Base-by-base conservation (phyloP, 2,329 filamentous ascomycete genomes). In the Calonectria honghensis region DNA sequence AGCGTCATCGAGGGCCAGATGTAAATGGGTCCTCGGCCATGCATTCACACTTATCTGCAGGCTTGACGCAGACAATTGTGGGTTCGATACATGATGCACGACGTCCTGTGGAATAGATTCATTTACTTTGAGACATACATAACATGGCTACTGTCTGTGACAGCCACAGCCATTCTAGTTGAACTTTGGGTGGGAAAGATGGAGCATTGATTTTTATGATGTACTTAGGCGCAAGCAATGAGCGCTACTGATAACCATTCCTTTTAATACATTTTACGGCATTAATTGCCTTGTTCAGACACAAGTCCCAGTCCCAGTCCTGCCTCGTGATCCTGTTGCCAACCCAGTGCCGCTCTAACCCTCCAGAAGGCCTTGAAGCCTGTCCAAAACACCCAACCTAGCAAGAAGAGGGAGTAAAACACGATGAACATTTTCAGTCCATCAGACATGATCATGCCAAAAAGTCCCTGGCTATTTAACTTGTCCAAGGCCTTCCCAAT, bases 1-100 rank as follows among this genome's bases (percentile, higher is more conserved):
- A 81, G 79, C 39, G 59, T 80, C 45, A 70, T 79, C 61, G 75
- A 77, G 16, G 78, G 70, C 45, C 77, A 79, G 71, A 75, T 76
- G 69, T 66, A 66, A 51, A 35, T 51, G 6, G 48, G 31, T 41
- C 27, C 59, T 27, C 35, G 3, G 35, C 37, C 35, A 41, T 31
- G 35, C 37, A 63, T 39, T 63, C 57, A 29, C 24, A 63, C 37
- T 41, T 41, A 18, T 63, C 16, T 41, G 57, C 37, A 14, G 16
- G 37, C 57, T 39, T 41, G 10, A 63, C 24, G 37, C 57, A 29
- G 9, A 13, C 16, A 29, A 24, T 29, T 41, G 57, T 63, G 57
- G 20, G 37, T 31, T 63, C 39, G 57, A 27, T 63, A 24, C n/a
- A 63, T 41, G 57, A 27, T 41, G 4, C n/a, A 63, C 24, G 57